A percentile compares a stretch with the other conserved stretches of the same genome.
These are phyloP conservation scores for Curvularia verruculosa DNA, from an alignment of 2,329 filamentous ascomycete genomes.

Conservation along the genomic window DNA sequence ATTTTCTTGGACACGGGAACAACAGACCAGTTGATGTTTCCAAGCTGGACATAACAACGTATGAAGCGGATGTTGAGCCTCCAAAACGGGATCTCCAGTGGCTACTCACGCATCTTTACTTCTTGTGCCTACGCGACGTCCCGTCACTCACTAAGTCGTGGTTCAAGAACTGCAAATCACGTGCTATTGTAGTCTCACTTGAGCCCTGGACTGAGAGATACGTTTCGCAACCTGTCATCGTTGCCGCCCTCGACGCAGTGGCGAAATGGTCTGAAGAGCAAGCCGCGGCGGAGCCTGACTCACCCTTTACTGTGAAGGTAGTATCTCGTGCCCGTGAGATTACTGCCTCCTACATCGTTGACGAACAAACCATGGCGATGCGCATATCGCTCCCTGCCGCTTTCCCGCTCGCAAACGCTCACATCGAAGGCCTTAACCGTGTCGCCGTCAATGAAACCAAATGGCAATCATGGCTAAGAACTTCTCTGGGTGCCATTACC, in stretches of 20 bases:
- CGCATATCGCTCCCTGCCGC: constrained; percentile 78
- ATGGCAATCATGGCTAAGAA: constrained; percentile 90
- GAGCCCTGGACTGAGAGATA: constrained; percentile 85
- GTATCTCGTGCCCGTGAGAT: constrained; percentile 75
- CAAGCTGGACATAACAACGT: constrained; percentile 72
- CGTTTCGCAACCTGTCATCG: constrained; percentile 72
- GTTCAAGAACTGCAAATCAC: constrained; percentile 80
- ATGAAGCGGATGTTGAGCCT: constrained; percentile 64
- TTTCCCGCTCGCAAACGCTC: constrained; percentile 81
- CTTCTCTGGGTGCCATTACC: constrained; percentile 88
- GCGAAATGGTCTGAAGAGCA: constrained; percentile 65
- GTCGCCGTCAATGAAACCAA: constrained; percentile 89
- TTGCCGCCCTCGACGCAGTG: constrained; percentile 70
- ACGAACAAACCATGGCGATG: constrained; percentile 84
- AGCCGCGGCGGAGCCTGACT: constrained; percentile 46
- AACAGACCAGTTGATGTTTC: constrained; percentile 72
- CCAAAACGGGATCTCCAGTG: constrained; percentile 79
- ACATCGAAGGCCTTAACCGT: constrained; percentile 77
- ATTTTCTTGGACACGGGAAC: constrained; percentile 79
- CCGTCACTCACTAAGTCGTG: constrained; percentile 81
- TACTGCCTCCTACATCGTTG: constrained; percentile 82
- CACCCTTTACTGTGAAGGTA: constrained; percentile 71
- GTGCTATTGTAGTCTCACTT: constrained; percentile 78
- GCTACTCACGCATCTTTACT: constrained; percentile 86
- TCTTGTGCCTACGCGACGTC: constrained; percentile 75